Evolutionary conservation across 306 rosid genomes (phyloP).

Genomic region (Cucurbita ficifolia): DNA sequence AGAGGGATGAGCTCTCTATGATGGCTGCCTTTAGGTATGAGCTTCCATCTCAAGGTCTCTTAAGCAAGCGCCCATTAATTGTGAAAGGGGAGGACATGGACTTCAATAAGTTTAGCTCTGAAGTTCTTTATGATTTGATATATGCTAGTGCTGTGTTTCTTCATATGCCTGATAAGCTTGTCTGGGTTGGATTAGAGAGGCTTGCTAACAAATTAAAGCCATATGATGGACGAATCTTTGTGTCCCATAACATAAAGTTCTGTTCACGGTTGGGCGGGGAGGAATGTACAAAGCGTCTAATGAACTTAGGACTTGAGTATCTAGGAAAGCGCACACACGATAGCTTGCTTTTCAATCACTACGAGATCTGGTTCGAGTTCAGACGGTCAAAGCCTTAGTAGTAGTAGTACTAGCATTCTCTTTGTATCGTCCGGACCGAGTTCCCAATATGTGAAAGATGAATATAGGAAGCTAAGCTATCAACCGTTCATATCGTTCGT

Average conservation of each 20-base stretch:
- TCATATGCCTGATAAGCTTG: constrained; percentile 86
- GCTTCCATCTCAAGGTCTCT: constrained; percentile 87
- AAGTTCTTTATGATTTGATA: constrained; percentile 44
- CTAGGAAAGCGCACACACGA: constrained; percentile 71
- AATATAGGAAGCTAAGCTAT: background rate
- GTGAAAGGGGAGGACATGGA: constrained; percentile 79
- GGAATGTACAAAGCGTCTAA: constrained; percentile 62
- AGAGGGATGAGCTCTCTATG: constrained; percentile 78
- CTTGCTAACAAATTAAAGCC: constrained; percentile 53
- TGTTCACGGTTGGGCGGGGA: constrained; percentile 75
- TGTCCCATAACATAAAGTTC: constrained; percentile 78
- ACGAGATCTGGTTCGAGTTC: constrained; percentile 83
- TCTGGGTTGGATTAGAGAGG: constrained; percentile 69
- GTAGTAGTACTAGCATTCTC: constrained; percentile 8
- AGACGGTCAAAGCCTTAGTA: constrained; percentile 35
- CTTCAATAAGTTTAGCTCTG: constrained; percentile 45
- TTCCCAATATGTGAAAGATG: background rate
- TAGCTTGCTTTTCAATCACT: constrained; percentile 79
- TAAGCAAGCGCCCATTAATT: constrained; percentile 65
- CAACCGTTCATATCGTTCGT: background rate
- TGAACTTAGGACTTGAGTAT: constrained; percentile 61
- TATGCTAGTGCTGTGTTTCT: constrained; percentile 95
- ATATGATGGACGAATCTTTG: constrained; percentile 59
- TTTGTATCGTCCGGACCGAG: background rate
- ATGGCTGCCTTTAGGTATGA: constrained; percentile 84